Base-by-base conservation (phyloP, 2,329 filamentous ascomycete species). In the Curvularia sp. region DNA sequence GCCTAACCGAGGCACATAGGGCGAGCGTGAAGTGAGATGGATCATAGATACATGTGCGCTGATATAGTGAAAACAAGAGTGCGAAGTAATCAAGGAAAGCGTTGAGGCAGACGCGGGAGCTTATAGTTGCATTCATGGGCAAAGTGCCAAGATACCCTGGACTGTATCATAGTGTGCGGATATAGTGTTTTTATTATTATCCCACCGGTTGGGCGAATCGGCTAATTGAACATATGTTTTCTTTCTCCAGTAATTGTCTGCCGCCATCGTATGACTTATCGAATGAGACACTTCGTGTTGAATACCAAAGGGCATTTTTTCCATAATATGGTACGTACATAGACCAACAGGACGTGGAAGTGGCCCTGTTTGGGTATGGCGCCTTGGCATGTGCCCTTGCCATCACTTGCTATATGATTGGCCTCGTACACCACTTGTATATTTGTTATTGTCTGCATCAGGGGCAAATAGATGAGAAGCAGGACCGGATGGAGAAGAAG, bases 151-250 rank as follows among this genome's bases (percentile, higher is more conserved):
- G 43, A 55, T 61, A 55, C 30, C 51, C 38, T 55, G 46, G 43
- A 41, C 28, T 45, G 51, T 52, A 58, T 42, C 38, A 52, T 59
- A 55, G 5, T 49, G 39, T 49, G n/a, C n/a, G n/a, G 25, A 48
- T 49, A 52, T 61, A 61, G 27, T 25, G 25, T 41, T 21, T 61
- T 59, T 61, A 61, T 46, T 55, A 46, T 27, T 5, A 32, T 43
- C 56, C 51, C 55, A 59, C 59, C 21, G 51, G 51, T 25, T 58
- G 51, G 55, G 50, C 28, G n/a, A 46, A 50, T 49, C 43, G 54
- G 8, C n/a, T 32, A 32, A 30, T 30, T 10, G 3, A 27, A 3
- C 9, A 9, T 25, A 15, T n/a, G 1, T n/a, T 7, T 25, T 43
- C 32, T 36, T 36, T n/a, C 32, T 36, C 32, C 15, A 5, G 5